Evolutionary conservation across 805 yeast genomes (phyloP).

Genomic region (Metschnikowia similis): DNA sequence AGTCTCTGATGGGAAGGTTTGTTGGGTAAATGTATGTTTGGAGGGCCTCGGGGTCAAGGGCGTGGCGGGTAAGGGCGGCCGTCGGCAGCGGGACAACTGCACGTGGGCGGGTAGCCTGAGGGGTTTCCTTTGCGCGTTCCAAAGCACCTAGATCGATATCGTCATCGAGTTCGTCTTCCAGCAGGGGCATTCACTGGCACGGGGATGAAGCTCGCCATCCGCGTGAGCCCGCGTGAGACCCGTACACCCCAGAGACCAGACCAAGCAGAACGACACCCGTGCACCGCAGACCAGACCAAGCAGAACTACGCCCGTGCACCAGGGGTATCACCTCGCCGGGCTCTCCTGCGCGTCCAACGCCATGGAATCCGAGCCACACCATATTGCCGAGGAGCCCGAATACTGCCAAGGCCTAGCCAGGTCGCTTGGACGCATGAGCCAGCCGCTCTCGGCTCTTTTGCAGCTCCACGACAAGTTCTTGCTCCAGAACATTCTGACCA

Average conservation of each 20-base stretch:
- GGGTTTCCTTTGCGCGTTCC: neutral
- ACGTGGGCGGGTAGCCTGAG: neutral
- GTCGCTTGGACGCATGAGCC: constrained; percentile 19
- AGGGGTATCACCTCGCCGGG: neutral
- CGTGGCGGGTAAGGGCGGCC: constrained; percentile 8
- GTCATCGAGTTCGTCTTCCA: constrained; percentile 13
- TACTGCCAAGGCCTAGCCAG: constrained; percentile 14
- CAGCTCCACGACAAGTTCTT: constrained; percentile 27
- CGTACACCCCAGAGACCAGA: too few relatives aligned
- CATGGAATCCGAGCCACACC: neutral
- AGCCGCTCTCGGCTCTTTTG: constrained; percentile 25
- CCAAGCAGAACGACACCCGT: neutral
- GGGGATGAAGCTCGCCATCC: neutral
- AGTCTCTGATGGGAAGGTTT: constrained; percentile 78
- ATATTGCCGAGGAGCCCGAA: neutral
- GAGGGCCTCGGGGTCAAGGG: constrained; percentile 7
- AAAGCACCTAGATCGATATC: constrained; percentile 13
- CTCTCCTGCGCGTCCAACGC: neutral
- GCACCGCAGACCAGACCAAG: neutral
- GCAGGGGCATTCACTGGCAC: neutral
- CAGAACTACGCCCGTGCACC: neutral
- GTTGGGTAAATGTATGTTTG: constrained; percentile 75
- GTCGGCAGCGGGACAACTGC: neutral
- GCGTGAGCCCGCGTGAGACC: neutral
- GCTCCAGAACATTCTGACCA: constrained; percentile 23